Conservation (phyloP, 352 stramenopile species). For the Pythium utonaiense region DNA sequence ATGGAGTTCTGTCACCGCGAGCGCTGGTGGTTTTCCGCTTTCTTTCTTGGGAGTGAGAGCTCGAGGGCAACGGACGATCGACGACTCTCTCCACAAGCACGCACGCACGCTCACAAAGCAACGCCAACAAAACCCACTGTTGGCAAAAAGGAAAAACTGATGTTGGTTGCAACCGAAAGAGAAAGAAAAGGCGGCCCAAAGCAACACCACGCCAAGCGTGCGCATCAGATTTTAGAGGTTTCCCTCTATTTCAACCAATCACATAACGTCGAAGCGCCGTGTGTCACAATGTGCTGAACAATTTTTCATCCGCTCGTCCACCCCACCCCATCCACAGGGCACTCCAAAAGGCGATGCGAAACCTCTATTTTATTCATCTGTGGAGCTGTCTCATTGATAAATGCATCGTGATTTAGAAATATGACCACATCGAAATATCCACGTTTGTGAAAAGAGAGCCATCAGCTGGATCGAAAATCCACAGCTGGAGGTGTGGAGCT, state of each 20-base stretch:
- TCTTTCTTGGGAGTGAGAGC: constrained; percentile 3
- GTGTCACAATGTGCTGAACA: constrained; percentile 12
- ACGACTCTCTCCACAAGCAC: constrained; percentile 9
- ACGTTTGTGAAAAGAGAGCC: not conserved
- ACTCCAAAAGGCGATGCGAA: not conserved
- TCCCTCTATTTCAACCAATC: constrained; percentile 17
- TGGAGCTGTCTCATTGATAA: not conserved
- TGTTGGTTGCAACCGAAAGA: constrained; percentile 2
- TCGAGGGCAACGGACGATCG: not conserved
- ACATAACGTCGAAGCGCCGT: not conserved
- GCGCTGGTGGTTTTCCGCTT: constrained; percentile 1
- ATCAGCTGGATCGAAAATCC: not conserved
- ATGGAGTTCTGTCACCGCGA: not conserved
- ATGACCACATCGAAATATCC: not conserved
- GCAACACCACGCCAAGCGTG: constrained; percentile 1
- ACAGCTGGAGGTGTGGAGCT: not conserved
- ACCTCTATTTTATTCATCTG: not conserved
- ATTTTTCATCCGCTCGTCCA: constrained; percentile 6
- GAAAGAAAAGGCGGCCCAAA: constrained; percentile 10
- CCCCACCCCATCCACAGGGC: not conserved
- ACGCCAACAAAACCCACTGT: constrained; percentile 11
- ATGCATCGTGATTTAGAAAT: not conserved
- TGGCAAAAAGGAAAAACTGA: constrained; percentile 2
- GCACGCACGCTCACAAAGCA: constrained; percentile 8
- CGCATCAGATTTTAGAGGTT: not conserved